Conservation (phyloP, 225 moss, liverwort and hornwort genomes). For the Rhytidiadelphus loreus region DNA sequence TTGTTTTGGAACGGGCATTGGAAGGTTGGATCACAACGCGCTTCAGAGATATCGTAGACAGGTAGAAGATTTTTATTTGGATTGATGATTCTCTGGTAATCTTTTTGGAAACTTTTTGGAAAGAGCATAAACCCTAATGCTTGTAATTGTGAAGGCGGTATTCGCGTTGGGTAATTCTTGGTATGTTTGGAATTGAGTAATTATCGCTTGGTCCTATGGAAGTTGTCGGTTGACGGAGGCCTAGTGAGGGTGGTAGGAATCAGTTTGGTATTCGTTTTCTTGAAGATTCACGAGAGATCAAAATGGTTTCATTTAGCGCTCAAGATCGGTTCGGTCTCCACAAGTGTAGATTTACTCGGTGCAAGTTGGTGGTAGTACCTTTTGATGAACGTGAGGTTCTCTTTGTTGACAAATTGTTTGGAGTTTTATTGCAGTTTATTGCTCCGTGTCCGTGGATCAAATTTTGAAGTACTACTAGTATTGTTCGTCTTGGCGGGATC, state of each 20-base stretch:
- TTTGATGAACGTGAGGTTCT: not conserved
- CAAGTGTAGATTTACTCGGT: not conserved
- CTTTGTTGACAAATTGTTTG: not conserved
- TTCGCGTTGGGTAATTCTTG: not conserved
- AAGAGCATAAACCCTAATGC: slow-evolving; percentile 1
- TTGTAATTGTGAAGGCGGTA: not conserved
- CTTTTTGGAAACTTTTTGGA: not conserved
- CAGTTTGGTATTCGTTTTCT: not conserved
- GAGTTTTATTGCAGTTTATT: not conserved
- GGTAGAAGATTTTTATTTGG: not conserved
- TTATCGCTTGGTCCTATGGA: not conserved
- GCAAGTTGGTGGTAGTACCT: not conserved
- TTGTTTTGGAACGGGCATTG: not conserved
- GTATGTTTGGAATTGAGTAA: not conserved
- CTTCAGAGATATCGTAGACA: not conserved
- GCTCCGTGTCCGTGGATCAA: not conserved
- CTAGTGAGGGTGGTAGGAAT: not conserved
- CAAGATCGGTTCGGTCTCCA: not conserved
- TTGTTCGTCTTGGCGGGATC: not conserved
- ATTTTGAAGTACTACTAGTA: not conserved
- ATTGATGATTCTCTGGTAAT: not conserved
- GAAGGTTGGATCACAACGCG: not conserved
- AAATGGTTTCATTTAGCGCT: not conserved
- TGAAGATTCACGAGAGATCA: not conserved
- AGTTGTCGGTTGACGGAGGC: not conserved